A percentile compares a stretch with the other conserved stretches of the same genome.
Evolutionary conservation across 1,284 basidiomycete species (phyloP).

Genomic region (Albatrellus sp.): DNA sequence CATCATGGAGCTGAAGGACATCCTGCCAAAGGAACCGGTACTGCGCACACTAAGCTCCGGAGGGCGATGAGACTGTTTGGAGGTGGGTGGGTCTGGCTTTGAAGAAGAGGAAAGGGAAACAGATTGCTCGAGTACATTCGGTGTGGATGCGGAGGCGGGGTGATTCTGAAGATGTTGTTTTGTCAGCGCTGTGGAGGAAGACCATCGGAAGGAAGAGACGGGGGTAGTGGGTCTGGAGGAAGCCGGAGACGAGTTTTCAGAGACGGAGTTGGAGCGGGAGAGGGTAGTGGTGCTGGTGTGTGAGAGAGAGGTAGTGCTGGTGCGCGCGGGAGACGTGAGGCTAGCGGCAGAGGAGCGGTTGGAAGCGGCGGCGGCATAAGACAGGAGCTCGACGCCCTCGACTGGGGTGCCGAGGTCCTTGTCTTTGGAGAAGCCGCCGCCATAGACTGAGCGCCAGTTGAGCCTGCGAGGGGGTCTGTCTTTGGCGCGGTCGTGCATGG

Average conservation of each 20-base stretch:
- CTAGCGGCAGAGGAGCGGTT: conserved; percentile 11
- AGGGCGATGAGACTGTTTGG: conserved; percentile 12
- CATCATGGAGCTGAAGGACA: conserved; percentile 60
- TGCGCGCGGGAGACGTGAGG: conserved; percentile 7
- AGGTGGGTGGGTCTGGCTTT: conserved; percentile 6
- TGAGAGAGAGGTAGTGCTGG: conserved; percentile 3
- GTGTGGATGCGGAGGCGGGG: conserved; percentile 17
- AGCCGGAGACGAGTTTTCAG: conserved; percentile 18
- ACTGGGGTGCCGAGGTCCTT: conserved; percentile 18
- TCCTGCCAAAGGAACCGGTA: conserved; percentile 43
- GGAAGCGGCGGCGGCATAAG: conserved; percentile 15
- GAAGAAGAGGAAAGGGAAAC: conserved; percentile 16
- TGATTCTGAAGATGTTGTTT: conserved; percentile 28
- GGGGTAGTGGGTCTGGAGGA: conserved; percentile 21
- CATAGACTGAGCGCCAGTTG: conserved; percentile 20
- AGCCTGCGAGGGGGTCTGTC: conserved; percentile 16
- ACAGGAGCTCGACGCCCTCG: conserved; percentile 20
- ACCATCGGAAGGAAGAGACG: conserved; percentile 15
- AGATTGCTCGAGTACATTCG: conserved; percentile 40
- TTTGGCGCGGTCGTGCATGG: conserved; percentile 16
- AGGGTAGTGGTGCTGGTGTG: conserved; percentile 13
- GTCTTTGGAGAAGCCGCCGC: conserved; percentile 13
- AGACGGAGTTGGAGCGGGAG: conserved; percentile 18
- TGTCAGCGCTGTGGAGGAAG: conserved; percentile 20
- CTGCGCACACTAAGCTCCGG: conserved; percentile 14